Base-by-base conservation (phyloP, 139 green algal species). In the Chlamydomonas eustigma region DNA sequence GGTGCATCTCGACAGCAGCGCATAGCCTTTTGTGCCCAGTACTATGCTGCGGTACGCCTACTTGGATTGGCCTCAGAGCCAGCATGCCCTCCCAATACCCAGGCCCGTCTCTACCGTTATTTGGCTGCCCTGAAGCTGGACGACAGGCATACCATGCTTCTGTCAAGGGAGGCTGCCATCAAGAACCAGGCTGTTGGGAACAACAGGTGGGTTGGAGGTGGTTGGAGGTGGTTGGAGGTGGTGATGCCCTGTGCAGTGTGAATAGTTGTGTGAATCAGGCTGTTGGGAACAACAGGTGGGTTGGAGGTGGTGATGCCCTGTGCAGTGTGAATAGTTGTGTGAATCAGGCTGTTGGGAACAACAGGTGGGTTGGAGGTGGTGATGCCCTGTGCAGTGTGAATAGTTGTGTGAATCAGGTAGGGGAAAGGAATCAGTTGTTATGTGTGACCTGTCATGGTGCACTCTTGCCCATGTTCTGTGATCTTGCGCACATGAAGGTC, bases 91-190 rank as follows among this genome's bases (percentile, higher is more conserved):
- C 52, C 63, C 6, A 22, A 39, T 2, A 76, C 74, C 0, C 78
- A 81, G 51, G 83, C 83, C 0, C 51, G 71, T 32, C 64, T 85
- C 52, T 88, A 88, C 76, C 76, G 81, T 52, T 86, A 76, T 72
- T 50, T 71, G 22, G 68, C 74, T 51, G 38, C 71, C 30, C 70
- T 89, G 37, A 67, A 72, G 67, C 74, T 89, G 71, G 81, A 87
- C 50, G 37, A 76, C 36, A 38, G 70, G 22, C 84, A 89, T 74
- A 28, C 4, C 3, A 37, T 76, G 2, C 78, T 76, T 37, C 84
- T 89, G 63, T 58, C 82, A 39, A 75, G 78, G 31, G 81, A 89
- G 71, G 71, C 79, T 2, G 73, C 82, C n/a, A 33, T 74, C 0
- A 74, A 81, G 37, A 89, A 89, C 81, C 73, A 71, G 28, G 44